Conservation (phyloP, 352 stramenopile species). For the Plasmopara halstedii region DNA sequence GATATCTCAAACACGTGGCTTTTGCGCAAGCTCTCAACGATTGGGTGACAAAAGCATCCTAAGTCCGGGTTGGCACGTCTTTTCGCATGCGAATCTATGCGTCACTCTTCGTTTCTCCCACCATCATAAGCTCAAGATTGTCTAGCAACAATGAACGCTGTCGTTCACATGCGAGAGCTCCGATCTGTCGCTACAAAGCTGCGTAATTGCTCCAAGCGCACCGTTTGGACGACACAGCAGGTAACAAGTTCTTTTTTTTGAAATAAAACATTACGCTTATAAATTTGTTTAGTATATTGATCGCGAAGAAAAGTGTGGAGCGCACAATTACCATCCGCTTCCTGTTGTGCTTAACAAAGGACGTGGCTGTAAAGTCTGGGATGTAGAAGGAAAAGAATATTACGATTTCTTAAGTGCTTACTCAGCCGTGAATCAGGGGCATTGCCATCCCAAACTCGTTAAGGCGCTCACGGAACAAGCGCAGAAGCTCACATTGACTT, state of each 20-base stretch:
- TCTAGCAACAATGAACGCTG: slow-evolving; percentile 9
- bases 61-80: slow-evolving; percentile 1
- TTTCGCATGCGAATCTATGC: slow-evolving; percentile 1
- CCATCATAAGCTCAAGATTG: slow-evolving; percentile 8
- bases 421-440: slow-evolving; percentile 90
- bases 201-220: slow-evolving; percentile 15
- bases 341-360: slow-evolving; percentile 93
- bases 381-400: slow-evolving; percentile 96
- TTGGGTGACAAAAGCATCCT: neutral
- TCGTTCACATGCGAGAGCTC: slow-evolving; percentile 9
- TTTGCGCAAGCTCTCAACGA: no score
- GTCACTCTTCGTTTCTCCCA: slow-evolving; percentile 20
- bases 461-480: slow-evolving; percentile 91
- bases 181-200: slow-evolving; percentile 11
- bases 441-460: slow-evolving; percentile 98
- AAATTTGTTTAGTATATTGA: slow-evolving; percentile 52
- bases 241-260: slow-evolving; percentile 3
- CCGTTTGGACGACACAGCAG: slow-evolving; percentile 35
- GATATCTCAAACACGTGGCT: no score
- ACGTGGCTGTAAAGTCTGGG: slow-evolving; percentile 93
- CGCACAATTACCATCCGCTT: slow-evolving; percentile 98
- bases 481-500: slow-evolving; percentile 94
- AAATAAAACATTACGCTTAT: slow-evolving; percentile 8
- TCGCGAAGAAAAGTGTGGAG: slow-evolving; percentile 89
- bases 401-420: slow-evolving; percentile 97